Base-by-base conservation (phyloP, 2,329 filamentous ascomycete species). In the Calonectria ilicicola region DNA sequence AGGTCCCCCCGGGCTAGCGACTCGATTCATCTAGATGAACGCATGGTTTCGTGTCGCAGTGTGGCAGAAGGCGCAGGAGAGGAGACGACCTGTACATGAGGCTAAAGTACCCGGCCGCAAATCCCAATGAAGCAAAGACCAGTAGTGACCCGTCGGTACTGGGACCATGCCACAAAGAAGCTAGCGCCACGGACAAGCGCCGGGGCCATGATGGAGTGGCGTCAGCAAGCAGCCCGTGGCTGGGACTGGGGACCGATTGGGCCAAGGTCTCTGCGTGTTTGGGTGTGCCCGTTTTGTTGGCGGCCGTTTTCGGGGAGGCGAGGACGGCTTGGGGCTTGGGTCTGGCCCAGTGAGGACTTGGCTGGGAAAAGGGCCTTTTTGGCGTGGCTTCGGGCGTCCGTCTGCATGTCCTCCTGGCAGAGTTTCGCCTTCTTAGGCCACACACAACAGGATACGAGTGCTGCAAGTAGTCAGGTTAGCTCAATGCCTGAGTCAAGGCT, bases 61-160 rank as follows among this genome's bases (percentile, higher is more conserved):
- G 40, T 53, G 23, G 29, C 46, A 38, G 46, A 27, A 10, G 40
- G 58, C 38, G 38, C 38, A 17, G 8, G 29, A 38, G 21, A 38
- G 62, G 60, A 46, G 67, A 58, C 58, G 60, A 60, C 17, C 47
- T 38, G 62, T 70, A 70, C 68, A 49, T 51, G 63, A 53, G 23
- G 32, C 63, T 60, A 66, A 66, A 40, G 68, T 62, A 66, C 68
- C 68, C 63, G 63, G 63, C 42, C 49, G 63, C 69, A 70, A 67
- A 67, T 67, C 69, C 69, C 35, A 67, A 58, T 72, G 56, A n/a
- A 67, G 64, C 40, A 65, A 62, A 46, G 69, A 46, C 69, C 56
- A 67, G 58, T 40, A 58, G 58, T 46, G 69, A 51, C 64, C 69
- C 53, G 64, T 64, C 64, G 10, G 19, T 23, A 5, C 14, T 21